These are phyloP conservation scores for Barnettozyma sp. DNA, from an alignment of 805 yeast species.

Conservation along the genomic window DNA sequence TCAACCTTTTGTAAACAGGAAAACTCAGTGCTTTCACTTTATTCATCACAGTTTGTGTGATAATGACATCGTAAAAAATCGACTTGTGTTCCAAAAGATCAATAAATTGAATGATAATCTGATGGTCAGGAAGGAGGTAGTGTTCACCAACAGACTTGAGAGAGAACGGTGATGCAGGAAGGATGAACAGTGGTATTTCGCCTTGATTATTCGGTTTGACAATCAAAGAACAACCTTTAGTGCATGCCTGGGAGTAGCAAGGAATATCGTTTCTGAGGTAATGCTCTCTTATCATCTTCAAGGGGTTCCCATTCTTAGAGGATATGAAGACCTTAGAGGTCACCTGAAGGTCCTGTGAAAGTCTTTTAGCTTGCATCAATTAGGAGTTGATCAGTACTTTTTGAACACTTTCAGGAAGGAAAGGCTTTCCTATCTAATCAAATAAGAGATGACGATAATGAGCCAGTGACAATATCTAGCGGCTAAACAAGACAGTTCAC, in stretches of 20 bases:
- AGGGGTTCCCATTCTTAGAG: slow-evolving; percentile 83
- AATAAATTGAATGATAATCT: slow-evolving; percentile 79
- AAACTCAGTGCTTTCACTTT: slow-evolving; percentile 84
- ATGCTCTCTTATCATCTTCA: slow-evolving; percentile 90
- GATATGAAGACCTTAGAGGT: slow-evolving; percentile 88
- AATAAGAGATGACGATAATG: too few species aligned
- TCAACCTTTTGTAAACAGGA: slow-evolving; percentile 80
- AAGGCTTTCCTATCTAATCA: too few species aligned
- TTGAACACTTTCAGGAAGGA: too few species aligned
- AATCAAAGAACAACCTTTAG: slow-evolving; percentile 44
- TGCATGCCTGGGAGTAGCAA: slow-evolving; percentile 72
- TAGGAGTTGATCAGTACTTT: neutral
- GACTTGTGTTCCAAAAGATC: slow-evolving; percentile 76
- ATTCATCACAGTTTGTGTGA: slow-evolving; percentile 94
- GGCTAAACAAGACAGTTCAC: too few species aligned
- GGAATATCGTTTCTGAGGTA: slow-evolving; percentile 90
- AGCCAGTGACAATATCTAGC: too few species aligned
- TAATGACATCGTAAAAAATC: slow-evolving; percentile 79
- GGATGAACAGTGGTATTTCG: slow-evolving; percentile 54
- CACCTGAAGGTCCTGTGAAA: slow-evolving; percentile 51
- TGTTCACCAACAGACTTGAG: slow-evolving; percentile 47
- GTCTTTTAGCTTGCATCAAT: slow-evolving; percentile 29
- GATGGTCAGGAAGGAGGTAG: slow-evolving; percentile 81
- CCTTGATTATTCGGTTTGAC: slow-evolving; percentile 62
- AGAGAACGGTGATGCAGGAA: slow-evolving; percentile 53